phyloP scores from a whole-genome alignment of 23 red algal genomes.

The Gracilaria domingensis region DNA sequence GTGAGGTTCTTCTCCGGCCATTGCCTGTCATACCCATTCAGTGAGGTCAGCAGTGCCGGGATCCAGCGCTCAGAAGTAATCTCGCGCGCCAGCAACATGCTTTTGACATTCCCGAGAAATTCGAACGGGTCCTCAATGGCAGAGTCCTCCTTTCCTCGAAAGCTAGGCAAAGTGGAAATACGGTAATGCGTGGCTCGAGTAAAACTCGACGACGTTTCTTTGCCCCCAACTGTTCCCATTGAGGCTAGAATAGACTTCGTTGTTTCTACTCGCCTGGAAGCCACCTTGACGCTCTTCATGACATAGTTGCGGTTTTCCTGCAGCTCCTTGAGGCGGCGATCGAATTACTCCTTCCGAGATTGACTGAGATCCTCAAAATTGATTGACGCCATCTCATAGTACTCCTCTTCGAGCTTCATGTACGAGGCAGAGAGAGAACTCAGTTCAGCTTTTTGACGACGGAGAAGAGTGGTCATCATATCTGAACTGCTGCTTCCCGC shows the following conservation, averaged over 20 bases:
- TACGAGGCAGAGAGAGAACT: slow-evolving; percentile 6
- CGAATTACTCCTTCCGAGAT: neutral
- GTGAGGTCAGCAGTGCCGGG: neutral
- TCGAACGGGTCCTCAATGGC: slow-evolving; percentile 24
- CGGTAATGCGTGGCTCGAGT: neutral
- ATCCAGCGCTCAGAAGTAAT: neutral
- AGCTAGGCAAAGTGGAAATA: neutral
- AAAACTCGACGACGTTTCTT: neutral
- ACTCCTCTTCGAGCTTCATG: slow-evolving; percentile 17
- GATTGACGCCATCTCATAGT: neutral
- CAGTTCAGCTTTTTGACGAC: neutral
- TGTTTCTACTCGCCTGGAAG: neutral
- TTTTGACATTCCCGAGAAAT: neutral
- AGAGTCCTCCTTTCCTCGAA: neutral
- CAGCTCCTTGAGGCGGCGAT: neutral
- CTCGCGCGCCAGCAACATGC: neutral
- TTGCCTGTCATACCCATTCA: slow-evolving; percentile 32
- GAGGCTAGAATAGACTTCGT: neutral
- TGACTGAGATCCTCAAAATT: neutral
- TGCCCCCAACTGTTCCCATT: neutral
- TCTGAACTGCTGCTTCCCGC: neutral
- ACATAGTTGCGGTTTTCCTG: neutral
- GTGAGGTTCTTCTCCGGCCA: neutral
- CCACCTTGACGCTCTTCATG: neutral
- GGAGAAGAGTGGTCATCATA: neutral